Evolutionary conservation across 805 yeast species (phyloP), one percentile per base, ranked within the genome.

Genomic region (Kodamaea leandrae): DNA sequence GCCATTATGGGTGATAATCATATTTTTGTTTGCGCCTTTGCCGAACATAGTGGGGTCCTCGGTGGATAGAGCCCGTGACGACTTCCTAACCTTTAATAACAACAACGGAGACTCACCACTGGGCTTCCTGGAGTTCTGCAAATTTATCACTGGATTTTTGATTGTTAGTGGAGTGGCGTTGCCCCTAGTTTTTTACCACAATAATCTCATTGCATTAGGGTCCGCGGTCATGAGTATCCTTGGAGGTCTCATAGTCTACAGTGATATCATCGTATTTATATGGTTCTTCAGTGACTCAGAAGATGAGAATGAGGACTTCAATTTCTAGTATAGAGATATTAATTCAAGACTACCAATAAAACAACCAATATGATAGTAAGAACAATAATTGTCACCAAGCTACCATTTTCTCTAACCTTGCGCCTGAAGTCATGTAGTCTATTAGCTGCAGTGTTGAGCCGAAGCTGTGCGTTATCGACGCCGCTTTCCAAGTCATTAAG

Each of bases 221-320:
- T 57, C 72, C 4, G 56, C 58, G 63, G 43, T 66, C 28, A 69
- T 70, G 74, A 68, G 74, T 58, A 63, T 66, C 12, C 44, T 57
- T 27, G 75, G 75, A 12, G 75, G 75, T 21, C 53, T 68, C 38
- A 66, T 68, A 15, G 74, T 70, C n/a, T 70, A 70, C 50, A 57
- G 59, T 17, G 74, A 67, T 45, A 70, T 70, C 28, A 61, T 68
- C 27, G 62, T 67, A 32, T 70, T 70, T 49, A 66, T 68, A 25
- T 69, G 74, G 75, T 69, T 70, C 46, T 70, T 70, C 57, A 64
- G 69, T 43, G 72, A 67, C 39, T 61, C 56, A 29, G 74, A 70
- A 41, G 75, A 69, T 33, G 72, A 67, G 27, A 66, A 64, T 44
- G 73, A 69, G 43, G 75, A 69, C 46, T 69, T 70, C 45, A 68